Evolutionary conservation across 139 green algal species (phyloP), one percentile per base, ranked within the genome.

Genomic region (Helicosporidium sp.): DNA sequence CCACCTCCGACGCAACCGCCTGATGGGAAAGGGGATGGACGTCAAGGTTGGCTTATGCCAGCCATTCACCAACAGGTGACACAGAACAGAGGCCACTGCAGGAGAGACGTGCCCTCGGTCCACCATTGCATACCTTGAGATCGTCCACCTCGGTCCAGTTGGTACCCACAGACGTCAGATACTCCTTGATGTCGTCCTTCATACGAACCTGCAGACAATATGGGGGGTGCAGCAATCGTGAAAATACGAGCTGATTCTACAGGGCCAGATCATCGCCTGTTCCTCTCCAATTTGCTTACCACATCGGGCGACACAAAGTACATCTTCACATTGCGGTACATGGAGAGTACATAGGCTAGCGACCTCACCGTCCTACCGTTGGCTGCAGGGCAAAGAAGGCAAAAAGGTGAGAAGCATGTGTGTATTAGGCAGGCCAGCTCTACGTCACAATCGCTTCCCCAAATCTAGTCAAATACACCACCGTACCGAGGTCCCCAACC

Each of bases 121-220:
- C n/a, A n/a, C n/a, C n/a, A n/a, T n/a, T n/a, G n/a, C n/a, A n/a
- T n/a, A n/a, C n/a, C n/a, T n/a, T n/a, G 29, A 91, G 63, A 60
- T 84, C 70, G 31, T 65, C 62, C 26, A 70, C 71, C 74, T 96
- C 86, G 54, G 84, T 68, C 84, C 84, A 97, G 19, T 76, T 54
- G 16, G 91, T 57, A 3, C 68, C 69, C 43, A 69, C 54, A 6
- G 28, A 41, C 19, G 33, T 77, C 22, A 97, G 61, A 25, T 78
- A 77, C 2, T 66, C 68, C 58, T 96, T 96, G 62, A 99, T 94
- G 69, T 96, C 87, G 22, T 91, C 73, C 56, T 85, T 83, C 88
- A 99, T 97, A 24, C 55, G 62, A 20, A 91, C 82, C n/a, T 92
- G 76, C 4, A 74, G 53, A 36, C 31, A 7, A 15, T 4, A 3